phyloP scores from a whole-genome alignment of 805 yeast species.

The Kluyveromyces wickerhamii region DNA sequence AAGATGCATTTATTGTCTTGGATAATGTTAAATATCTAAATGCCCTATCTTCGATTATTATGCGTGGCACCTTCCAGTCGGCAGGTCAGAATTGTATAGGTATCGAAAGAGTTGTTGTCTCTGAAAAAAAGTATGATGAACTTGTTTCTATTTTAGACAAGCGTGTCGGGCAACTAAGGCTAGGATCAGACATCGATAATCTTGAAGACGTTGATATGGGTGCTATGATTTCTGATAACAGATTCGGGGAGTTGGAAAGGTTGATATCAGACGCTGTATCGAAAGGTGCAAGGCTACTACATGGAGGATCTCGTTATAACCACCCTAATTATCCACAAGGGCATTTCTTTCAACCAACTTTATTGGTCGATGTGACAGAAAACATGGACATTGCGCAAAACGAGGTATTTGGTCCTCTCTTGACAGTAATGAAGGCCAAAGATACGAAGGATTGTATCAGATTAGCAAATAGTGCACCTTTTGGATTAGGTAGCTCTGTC shows the following conservation, averaged over 20 bases:
- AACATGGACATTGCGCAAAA: conserved; percentile 74
- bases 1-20: conserved; percentile 81
- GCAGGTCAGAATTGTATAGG: conserved; percentile 99
- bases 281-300: conserved; percentile 70
- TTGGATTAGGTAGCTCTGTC: conserved; percentile 88
- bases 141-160: conserved; percentile 49
- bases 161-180: conserved; percentile 53
- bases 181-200: conserved; percentile 92
- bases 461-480: conserved; percentile 76
- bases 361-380: conserved; percentile 71
- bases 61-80: conserved; percentile 95
- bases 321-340: conserved; percentile 97
- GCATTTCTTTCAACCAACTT: conserved; percentile 85
- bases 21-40: conserved; percentile 63
- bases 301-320: conserved; percentile 71
- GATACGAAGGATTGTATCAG: conserved; percentile 58
- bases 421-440: conserved; percentile 69
- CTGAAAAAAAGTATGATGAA: conserved; percentile 57
- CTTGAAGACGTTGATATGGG: conserved; percentile 92
- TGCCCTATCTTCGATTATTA: conserved; percentile 63
- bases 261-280: conserved; percentile 66
- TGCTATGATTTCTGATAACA: conserved; percentile 76
- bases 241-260: conserved; percentile 60
- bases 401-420: conserved; percentile 92
- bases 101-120: conserved; percentile 84